Base-by-base conservation (phyloP, 1,284 basidiomycete genomes). In the Meripilus lineatus region DNA sequence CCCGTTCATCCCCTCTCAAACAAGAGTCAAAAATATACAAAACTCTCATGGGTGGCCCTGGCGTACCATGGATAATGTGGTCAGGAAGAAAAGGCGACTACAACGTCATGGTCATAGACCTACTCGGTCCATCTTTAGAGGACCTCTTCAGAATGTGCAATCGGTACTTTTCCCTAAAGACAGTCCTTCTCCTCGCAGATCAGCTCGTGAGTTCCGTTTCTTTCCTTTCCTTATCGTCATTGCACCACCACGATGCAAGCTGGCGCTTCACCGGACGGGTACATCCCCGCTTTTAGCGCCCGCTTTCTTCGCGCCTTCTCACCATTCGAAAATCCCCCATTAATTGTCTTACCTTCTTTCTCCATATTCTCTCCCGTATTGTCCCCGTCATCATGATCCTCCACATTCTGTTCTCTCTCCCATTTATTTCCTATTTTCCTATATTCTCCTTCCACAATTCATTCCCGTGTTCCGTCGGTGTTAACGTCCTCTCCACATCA, bases 121-220 rank as follows among this genome's bases (percentile, higher is more conserved):
- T 96, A 33, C 79, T 97, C 44, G 93, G 93, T 1, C 91, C 93
- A 4, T 92, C 88, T 7, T 75, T 96, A 46, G 93, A 97, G 63
- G 93, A 96, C 65, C 77, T 95, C 42, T 96, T 96, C 80, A 91
- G 93, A 69, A 88, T 90, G 66, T 96, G 93, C 72, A 93, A 93
- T 70, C 79, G 89, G 47, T 86, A 89, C 58, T 96, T 96, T 64
- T 84, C 82, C 4, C 74, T 96, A 60, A 96, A 95, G 75, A 96
- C 93, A 2, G 91, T 95, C 14, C 75, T 96, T 15, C 76, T 94
- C 45, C 77, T 96, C 22, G 87, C 92, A 48, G 93, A 95, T 68
- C 93, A 97, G 65, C 78, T 96, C 58, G 88, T 93, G 56, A 61
- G 87, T 75, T 20, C 39, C 44, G 37, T 32, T 47, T 34, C 26